Conservation (phyloP, 1,284 basidiomycete species). For the Malassezia slooffiae region DNA sequence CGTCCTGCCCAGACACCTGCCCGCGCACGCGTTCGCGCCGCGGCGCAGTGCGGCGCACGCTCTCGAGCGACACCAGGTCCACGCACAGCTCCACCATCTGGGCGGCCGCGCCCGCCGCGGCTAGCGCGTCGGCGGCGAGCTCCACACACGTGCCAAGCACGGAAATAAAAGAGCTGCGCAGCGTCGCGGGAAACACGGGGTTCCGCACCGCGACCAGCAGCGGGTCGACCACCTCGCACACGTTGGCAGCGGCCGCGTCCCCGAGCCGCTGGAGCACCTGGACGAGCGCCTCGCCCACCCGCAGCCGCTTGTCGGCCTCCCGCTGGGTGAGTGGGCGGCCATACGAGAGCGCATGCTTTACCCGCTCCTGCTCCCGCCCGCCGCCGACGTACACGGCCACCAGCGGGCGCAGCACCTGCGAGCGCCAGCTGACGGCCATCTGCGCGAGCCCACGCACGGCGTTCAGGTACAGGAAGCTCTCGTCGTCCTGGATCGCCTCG, state of each 20-base stretch:
- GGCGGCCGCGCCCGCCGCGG: slow-evolving; percentile 14
- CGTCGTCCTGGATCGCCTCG: slow-evolving; percentile 74
- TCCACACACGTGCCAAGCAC: slow-evolving; percentile 42
- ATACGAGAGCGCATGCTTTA: not conserved
- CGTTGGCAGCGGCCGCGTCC: slow-evolving; percentile 57
- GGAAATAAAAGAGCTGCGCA: slow-evolving; percentile 35
- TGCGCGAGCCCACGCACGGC: slow-evolving; percentile 77
- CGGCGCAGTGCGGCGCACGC: slow-evolving; percentile 8
- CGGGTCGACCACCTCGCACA: slow-evolving; percentile 52
- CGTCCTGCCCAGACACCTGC: slow-evolving; percentile 1
- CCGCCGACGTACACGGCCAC: slow-evolving; percentile 29
- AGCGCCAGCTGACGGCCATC: slow-evolving; percentile 22
- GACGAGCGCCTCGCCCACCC: slow-evolving; percentile 76
- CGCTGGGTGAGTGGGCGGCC: slow-evolving; percentile 43
- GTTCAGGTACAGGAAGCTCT: slow-evolving; percentile 88
- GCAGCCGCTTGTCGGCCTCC: slow-evolving; percentile 65
- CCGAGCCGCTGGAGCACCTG: slow-evolving; percentile 67
- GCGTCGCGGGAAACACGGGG: slow-evolving; percentile 23
- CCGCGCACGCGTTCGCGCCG: not conserved
- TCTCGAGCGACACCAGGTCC: slow-evolving; percentile 32
- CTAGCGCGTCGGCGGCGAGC: slow-evolving; percentile 26
- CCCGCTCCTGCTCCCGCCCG: slow-evolving; percentile 15
- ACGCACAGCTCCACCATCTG: slow-evolving; percentile 23
- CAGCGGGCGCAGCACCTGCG: slow-evolving; percentile 19
- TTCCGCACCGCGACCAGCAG: slow-evolving; percentile 29